These are phyloP conservation scores for Cydonia oblonga DNA, from an alignment of 331 rosid genomes.

Conservation along the genomic window DNA sequence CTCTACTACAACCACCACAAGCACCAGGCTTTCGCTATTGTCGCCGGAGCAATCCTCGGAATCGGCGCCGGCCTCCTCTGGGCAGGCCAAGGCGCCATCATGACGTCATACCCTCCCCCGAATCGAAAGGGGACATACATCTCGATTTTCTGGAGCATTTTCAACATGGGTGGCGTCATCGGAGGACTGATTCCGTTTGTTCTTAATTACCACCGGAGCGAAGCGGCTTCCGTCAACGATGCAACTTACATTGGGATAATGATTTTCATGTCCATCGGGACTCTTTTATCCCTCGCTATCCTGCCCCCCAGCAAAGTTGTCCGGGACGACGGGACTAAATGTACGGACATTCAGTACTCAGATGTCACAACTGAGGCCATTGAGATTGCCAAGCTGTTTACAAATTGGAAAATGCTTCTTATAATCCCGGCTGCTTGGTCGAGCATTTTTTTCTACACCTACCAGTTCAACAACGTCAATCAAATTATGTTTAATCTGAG, in stretches of 20 bases:
- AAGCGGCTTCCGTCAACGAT: conserved; percentile 65
- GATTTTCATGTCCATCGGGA: conserved; percentile 64
- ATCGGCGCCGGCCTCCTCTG: conserved; percentile 82
- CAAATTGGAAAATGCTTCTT: conserved; percentile 76
- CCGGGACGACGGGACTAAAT: conserved; percentile 65
- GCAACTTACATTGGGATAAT: conserved; percentile 80
- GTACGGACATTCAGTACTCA: conserved; percentile 60
- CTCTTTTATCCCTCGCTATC: conserved; percentile 40
- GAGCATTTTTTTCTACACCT: conserved; percentile 74
- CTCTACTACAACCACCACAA: conserved; percentile 79
- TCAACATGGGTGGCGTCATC: conserved; percentile 90
- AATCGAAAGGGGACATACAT: conserved; percentile 75
- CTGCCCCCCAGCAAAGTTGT: conserved; percentile 58
- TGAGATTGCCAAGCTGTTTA: conserved; percentile 45
- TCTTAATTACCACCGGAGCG: conserved; percentile 41
- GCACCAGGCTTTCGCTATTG: conserved; percentile 51
- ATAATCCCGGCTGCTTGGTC: conserved; percentile 80
- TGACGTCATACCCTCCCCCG: conserved; percentile 87
- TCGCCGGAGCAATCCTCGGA: conserved; percentile 64
- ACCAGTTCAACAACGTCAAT: conserved; percentile 81
- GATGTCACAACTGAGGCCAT: conserved; percentile 31
- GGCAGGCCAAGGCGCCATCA: conserved; percentile 88
- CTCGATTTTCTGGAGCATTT: conserved; percentile 79
- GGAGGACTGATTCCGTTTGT: conserved; percentile 80
- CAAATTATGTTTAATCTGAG: conserved; percentile 51